Base-by-base conservation (phyloP, 2,329 filamentous ascomycete species). In the Cordyceps tenuipes region DNA sequence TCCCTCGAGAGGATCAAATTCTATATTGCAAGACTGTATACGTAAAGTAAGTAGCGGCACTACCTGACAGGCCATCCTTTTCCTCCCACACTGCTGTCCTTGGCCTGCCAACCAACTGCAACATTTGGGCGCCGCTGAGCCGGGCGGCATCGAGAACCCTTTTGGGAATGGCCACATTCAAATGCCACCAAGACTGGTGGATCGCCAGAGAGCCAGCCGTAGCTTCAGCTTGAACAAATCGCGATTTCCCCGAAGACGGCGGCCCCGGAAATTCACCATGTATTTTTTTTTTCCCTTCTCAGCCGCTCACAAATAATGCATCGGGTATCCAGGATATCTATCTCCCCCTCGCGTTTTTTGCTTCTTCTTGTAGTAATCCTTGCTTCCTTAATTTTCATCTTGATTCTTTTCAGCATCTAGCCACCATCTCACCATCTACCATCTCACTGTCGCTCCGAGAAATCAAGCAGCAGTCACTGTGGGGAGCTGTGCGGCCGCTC, bases 141-240 rank as follows among this genome's bases (percentile, higher is more conserved):
- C 19, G 48, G 43, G 57, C 57, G 57, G 57, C 57, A 59, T 59
- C 57, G 39, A 59, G 39, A 59, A 39, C 57, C 57, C 46, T 19
- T 49, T 59, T 59, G 49, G 57, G 57, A 52, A 52, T 50, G 43
- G 46, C 21, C 15, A 2, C 7, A 21, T 13, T 5, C 10, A n/a
- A n/a, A n/a, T n/a, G n/a, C n/a, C n/a, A 43, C 48, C 4, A 13
- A 21, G 15, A 7, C 29, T 17, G n/a, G 54, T 56, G 54, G 43
- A 48, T 48, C 54, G 19, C 6, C 21, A 31, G n/a, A 21, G 8
- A 50, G 5, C 21, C 46, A 26, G 5, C 5, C 8, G 8, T 41
- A 17, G 23, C 23, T 13, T 4, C 21, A 44, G 15, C 39, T 31
- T 44, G 39, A 54, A 39, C 51, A 23, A 36, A 36, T 36, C 34